Conservation (phyloP, 371 early-diverging fungal genomes). For the Synchytrium microbalum region DNA sequence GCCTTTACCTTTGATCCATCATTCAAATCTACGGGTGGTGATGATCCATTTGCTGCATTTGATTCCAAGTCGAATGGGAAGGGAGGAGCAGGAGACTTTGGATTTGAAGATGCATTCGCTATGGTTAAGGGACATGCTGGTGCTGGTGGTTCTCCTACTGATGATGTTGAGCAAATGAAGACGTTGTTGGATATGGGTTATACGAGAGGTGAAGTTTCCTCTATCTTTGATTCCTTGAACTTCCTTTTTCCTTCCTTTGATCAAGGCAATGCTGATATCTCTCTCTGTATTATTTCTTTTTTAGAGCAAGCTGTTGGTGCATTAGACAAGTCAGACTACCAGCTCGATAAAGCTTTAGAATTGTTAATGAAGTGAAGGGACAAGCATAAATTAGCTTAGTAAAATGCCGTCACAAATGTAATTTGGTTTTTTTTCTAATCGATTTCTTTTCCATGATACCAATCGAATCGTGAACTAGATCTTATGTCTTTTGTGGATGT, state of each 20-base stretch:
- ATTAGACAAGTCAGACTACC: background rate
- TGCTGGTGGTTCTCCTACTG: background rate
- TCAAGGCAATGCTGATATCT: no score
- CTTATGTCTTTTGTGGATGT: no score
- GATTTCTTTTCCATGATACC: no score
- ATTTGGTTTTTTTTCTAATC: no score
- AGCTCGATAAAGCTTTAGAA: background rate
- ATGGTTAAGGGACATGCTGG: background rate
- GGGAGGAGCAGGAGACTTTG: background rate
- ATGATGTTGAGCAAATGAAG: background rate
- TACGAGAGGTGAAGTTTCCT: background rate
- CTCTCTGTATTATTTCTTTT: no score
- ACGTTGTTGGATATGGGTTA: background rate
- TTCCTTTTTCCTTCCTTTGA: background rate
- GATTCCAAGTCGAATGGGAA: background rate
- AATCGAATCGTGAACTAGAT: no score
- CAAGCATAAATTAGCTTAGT: no score
- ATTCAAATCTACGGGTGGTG: background rate
- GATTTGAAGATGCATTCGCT: background rate
- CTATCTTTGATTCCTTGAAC: background rate
- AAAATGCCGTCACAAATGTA: no score
- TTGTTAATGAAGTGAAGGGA: background rate
- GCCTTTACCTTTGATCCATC: conserved; percentile 1
- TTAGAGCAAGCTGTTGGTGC: background rate
- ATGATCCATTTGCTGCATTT: background rate